phyloP scores from a whole-genome alignment of 2,329 filamentous ascomycete species.

The Davidsoniella australis region DNA sequence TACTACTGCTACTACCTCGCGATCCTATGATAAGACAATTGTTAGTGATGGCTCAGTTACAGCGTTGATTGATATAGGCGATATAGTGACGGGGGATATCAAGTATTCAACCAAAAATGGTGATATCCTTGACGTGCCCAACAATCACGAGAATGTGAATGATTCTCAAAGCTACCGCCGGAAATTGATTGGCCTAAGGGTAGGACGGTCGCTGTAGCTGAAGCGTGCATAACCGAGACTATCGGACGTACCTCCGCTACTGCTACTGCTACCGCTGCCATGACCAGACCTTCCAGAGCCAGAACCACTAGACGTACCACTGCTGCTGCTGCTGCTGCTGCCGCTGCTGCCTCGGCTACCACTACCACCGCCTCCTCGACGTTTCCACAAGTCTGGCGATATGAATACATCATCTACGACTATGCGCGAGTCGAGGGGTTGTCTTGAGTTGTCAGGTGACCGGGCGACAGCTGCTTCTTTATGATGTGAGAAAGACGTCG shows the following conservation, averaged over 20 bases:
- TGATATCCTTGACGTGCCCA: too few relatives aligned
- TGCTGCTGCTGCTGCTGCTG: slow-evolving; percentile 13
- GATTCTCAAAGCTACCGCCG: too few relatives aligned
- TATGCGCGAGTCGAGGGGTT: neutral
- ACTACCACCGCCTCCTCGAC: slow-evolving; percentile 41
- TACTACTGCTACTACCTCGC: slow-evolving; percentile 2
- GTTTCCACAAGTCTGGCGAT: slow-evolving; percentile 30
- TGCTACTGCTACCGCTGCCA: neutral
- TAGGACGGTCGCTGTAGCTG: neutral
- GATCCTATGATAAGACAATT: neutral
- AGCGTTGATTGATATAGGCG: neutral
- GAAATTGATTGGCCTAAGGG: neutral
- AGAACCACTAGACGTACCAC: neutral
- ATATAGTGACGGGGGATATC: neutral
- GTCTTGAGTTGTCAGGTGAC: neutral
- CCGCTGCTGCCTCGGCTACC: slow-evolving; percentile 28
- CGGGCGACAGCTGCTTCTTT: neutral
- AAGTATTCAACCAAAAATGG: too few relatives aligned
- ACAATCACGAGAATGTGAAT: too few relatives aligned
- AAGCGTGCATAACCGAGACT: neutral
- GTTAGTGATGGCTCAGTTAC: too few relatives aligned
- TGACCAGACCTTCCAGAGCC: neutral
- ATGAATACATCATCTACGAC: neutral
- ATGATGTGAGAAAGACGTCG: too few relatives aligned
- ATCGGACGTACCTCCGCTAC: neutral